Percentiles rank a stretch among this genome's conserved stretches.
These are phyloP conservation scores for Capsicum baccatum DNA, from an alignment of 257 asterid genomes.

Conservation along the genomic window DNA sequence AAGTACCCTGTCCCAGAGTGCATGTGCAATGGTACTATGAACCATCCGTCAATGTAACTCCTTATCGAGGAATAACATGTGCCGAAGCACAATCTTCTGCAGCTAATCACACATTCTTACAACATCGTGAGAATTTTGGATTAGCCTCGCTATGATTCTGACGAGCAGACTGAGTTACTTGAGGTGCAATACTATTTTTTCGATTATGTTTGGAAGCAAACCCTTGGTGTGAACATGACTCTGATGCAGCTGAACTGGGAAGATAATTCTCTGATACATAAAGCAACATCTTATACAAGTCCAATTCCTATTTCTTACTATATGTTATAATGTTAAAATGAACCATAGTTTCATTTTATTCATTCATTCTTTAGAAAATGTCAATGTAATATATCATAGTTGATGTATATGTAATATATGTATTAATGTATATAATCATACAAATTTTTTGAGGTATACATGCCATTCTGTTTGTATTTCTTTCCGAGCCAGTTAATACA, in stretches of 20 bases:
- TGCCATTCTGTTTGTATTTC: neutral
- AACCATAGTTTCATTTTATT: conserved; percentile 23
- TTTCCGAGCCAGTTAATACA: neutral
- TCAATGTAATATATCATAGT: neutral
- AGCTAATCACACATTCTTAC: conserved; percentile 8
- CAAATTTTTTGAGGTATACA: neutral
- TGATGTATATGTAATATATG: conserved; percentile 9
- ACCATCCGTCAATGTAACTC: conserved; percentile 36
- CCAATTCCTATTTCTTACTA: neutral
- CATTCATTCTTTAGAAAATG: conserved; percentile 15
- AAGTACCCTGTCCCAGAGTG: conserved; percentile 92
- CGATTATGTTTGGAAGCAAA: neutral
- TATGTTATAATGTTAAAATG: conserved; percentile 6
- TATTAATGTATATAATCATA: conserved; percentile 22
- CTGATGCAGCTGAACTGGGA: conserved; percentile 8
- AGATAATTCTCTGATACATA: neutral
- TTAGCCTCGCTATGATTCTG: neutral
- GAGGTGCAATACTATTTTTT: neutral
- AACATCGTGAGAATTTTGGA: conserved; percentile 16
- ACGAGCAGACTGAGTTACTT: neutral
- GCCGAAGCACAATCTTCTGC: neutral
- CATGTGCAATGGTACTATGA: conserved; percentile 68
- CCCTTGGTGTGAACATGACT: neutral
- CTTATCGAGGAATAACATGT: neutral
- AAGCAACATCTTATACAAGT: neutral